Base-by-base conservation (phyloP, 1,139 yeast genomes). In the Pneumocystis canis region DNA sequence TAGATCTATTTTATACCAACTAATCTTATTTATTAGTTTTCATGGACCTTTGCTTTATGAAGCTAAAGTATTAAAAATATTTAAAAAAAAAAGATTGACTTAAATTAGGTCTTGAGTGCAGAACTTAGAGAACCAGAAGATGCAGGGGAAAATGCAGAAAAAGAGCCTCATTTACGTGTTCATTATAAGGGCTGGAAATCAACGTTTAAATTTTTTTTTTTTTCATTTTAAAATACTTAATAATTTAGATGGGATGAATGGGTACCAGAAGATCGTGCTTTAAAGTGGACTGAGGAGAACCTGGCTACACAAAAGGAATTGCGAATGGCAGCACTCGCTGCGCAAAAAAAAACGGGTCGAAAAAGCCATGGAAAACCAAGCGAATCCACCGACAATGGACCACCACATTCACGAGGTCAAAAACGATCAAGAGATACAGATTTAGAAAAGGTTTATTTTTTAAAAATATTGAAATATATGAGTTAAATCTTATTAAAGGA, bases 101-200 rank as follows among this genome's bases (percentile, higher is more conserved):
- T 31, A 25, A 69, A 41, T 40, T 18, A 39, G 35, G 61, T 32
- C 31, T 18, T 47, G 7, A 30, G 39, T 25, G 33, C 40, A 40
- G 40, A 58, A 58, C 61, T 61, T 18, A 56, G 62, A 54, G 54
- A 39, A 61, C 61, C 37, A 47, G 63, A 39, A 37, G 63, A 35
- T 56, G 60, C 60, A 41, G 63, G 60, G 3, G 60, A 62, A 9
- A 66, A 63, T 20, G 65, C 63, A 56, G 63, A 68, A 56, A 65
- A 66, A 58, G 65, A 65, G 32, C 66, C 67, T 16, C 65, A 61
- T 64, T 90, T 82, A 73, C 84, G 78, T 68, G 82, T 92, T 9
- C 98, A 92, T 72, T 92, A 92, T 74, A 87, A 85, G 70, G 97
- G 98, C 1, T 92, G 98, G 98, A 92, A 89, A 70, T 75, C 84